These are phyloP conservation scores for Trichosporon sp. DNA, from an alignment of 1,284 basidiomycete genomes.

Conservation along the genomic window DNA sequence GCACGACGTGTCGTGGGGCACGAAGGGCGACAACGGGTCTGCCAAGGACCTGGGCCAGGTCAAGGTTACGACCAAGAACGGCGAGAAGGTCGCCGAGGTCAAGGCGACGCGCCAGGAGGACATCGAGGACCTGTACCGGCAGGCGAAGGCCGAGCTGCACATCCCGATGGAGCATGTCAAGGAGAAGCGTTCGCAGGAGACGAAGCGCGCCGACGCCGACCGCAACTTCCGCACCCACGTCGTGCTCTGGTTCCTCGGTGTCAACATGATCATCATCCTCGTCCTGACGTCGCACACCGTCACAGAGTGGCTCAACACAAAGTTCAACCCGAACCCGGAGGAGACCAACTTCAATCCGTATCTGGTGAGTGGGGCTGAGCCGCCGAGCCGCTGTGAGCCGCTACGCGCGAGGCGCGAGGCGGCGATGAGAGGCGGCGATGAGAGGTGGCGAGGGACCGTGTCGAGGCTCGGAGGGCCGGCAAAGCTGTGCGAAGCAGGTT, in stretches of 20 bases:
- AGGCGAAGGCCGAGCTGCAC: constrained; percentile 61
- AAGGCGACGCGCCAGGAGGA: constrained; percentile 75
- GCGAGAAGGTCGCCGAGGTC: constrained; percentile 73
- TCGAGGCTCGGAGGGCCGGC: too few species aligned
- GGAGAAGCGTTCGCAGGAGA: constrained; percentile 77
- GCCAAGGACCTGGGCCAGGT: constrained; percentile 80
- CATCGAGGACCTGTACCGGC: constrained; percentile 79
- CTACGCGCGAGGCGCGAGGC: too few species aligned
- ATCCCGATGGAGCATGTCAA: constrained; percentile 57
- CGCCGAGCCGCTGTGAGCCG: background rate
- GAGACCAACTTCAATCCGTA: constrained; percentile 70
- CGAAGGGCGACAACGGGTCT: constrained; percentile 81
- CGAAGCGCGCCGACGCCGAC: constrained; percentile 72
- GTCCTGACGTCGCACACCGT: constrained; percentile 76
- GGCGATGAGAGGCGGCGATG: too few species aligned
- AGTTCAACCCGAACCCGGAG: constrained; percentile 52
- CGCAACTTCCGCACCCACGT: constrained; percentile 60
- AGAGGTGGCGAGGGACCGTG: too few species aligned
- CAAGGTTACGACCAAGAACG: constrained; percentile 73
- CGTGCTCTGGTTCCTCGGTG: constrained; percentile 76
- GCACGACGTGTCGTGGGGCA: constrained; percentile 84
- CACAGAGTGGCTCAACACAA: constrained; percentile 48
- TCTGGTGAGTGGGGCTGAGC: constrained; percentile 48
- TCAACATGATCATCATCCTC: constrained; percentile 77
- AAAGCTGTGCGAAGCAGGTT: background rate